Conservation (phyloP, 1,284 basidiomycete genomes). For the Cutaneotrichosporon sp. region DNA sequence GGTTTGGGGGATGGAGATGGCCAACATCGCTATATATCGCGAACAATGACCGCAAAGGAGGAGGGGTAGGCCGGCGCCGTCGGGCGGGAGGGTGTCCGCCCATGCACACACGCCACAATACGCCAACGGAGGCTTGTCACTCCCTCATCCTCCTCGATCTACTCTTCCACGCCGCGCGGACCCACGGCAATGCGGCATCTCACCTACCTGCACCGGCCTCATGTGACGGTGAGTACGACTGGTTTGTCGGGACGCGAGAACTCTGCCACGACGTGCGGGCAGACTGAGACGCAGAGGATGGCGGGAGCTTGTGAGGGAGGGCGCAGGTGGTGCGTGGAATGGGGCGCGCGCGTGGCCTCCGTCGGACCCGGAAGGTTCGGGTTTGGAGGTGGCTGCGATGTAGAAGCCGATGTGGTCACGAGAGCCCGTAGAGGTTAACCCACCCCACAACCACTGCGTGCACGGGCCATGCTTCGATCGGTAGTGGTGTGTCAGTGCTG, state of each 20-base stretch:
- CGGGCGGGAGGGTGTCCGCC: neutral
- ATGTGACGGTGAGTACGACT: neutral
- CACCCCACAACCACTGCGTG: neutral
- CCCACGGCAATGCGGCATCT: neutral
- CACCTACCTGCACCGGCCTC: neutral
- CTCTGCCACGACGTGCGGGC: neutral
- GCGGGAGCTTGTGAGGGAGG: neutral
- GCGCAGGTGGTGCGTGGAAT: neutral
- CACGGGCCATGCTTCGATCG: neutral
- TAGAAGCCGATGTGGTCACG: neutral
- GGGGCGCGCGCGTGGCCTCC: neutral
- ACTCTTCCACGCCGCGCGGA: neutral
- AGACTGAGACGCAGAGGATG: neutral
- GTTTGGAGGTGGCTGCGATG: neutral
- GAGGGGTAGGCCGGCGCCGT: neutral
- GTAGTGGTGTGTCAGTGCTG: neutral
- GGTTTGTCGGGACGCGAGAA: neutral
- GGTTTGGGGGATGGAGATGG: neutral
- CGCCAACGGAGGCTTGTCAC: neutral
- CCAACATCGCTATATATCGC: neutral
- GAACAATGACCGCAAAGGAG: neutral
- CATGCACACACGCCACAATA: neutral
- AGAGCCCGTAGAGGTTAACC: neutral
- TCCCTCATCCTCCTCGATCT: neutral
- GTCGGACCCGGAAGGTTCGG: neutral